Conservation (phyloP, 2,329 filamentous ascomycete species). For the Apiospora pterosperma region DNA sequence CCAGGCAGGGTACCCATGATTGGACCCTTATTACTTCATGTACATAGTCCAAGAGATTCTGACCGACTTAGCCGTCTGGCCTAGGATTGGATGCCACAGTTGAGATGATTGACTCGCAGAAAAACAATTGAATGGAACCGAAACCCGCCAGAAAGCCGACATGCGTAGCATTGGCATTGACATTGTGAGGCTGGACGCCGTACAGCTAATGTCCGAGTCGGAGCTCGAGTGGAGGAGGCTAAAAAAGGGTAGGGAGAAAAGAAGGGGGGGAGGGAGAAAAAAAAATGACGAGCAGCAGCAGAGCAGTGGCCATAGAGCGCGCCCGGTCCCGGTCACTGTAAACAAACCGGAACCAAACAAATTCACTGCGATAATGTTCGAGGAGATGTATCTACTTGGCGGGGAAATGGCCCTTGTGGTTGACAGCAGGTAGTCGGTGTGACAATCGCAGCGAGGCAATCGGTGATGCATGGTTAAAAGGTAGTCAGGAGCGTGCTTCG, state of each 20-base stretch:
- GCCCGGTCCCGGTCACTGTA: neutral
- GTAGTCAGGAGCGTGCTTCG: neutral
- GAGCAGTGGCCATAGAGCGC: neutral
- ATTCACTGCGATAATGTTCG: neutral
- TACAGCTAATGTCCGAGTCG: constrained; percentile 13
- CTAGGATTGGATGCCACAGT: constrained; percentile 2
- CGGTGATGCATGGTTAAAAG: neutral
- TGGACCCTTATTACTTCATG: constrained; percentile 16
- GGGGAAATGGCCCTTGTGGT: neutral
- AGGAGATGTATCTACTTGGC: neutral
- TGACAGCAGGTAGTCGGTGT: neutral
- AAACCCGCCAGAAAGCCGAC: constrained; percentile 7
- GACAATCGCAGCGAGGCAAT: neutral
- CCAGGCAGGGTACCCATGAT: constrained; percentile 18
- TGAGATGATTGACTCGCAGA: constrained; percentile 8
- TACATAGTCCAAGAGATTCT: constrained; percentile 1
- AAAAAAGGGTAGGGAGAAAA: neutral
- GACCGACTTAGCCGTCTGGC: neutral
- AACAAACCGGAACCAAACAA: neutral
- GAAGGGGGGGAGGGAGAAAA: neutral
- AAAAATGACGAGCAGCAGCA: too few species aligned
- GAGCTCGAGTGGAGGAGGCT: constrained; percentile 3
- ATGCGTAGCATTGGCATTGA: constrained; percentile 11
- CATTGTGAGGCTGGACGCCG: constrained; percentile 5
- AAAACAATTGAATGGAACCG: constrained; percentile 5